Conservation (phyloP, 106 monocot genomes). For the Dactylorhiza incarnata region DNA sequence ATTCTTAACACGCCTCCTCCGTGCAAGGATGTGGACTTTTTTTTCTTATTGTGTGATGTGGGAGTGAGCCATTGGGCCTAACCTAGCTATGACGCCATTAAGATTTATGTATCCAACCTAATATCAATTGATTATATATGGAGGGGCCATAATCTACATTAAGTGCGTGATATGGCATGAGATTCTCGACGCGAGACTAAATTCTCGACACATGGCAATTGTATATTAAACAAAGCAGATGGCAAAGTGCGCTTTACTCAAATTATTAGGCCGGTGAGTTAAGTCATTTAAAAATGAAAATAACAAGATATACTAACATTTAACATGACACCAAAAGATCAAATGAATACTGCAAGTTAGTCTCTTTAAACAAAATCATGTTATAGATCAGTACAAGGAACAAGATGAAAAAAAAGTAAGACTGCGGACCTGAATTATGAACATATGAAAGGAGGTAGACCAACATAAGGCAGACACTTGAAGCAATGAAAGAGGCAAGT, state of each 20-base stretch:
- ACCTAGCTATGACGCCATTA: too few species aligned
- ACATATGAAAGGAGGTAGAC: conserved; percentile 85
- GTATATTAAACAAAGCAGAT: not conserved
- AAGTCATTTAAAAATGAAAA: not conserved
- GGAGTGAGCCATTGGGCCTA: too few species aligned
- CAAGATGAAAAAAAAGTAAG: not conserved
- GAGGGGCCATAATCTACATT: too few species aligned
- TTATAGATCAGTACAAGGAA: not conserved
- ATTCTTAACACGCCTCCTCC: too few species aligned
- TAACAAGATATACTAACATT: not conserved
- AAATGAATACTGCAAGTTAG: not conserved
- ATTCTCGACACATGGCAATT: not conserved
- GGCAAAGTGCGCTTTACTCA: not conserved
- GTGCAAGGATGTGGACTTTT: too few species aligned
- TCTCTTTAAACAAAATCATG: not conserved
- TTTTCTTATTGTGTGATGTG: too few species aligned
- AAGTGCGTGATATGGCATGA: too few species aligned
- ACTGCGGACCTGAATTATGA: conserved; percentile 73
- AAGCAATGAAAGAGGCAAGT: conserved; percentile 44
- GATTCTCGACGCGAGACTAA: too few species aligned
- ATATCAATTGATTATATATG: too few species aligned
- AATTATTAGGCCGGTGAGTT: not conserved
- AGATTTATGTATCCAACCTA: too few species aligned
- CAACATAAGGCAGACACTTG: conserved; percentile 61
- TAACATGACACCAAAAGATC: not conserved